phyloP scores from a whole-genome alignment of 75 land plant species.

The Azolla pinnata region DNA sequence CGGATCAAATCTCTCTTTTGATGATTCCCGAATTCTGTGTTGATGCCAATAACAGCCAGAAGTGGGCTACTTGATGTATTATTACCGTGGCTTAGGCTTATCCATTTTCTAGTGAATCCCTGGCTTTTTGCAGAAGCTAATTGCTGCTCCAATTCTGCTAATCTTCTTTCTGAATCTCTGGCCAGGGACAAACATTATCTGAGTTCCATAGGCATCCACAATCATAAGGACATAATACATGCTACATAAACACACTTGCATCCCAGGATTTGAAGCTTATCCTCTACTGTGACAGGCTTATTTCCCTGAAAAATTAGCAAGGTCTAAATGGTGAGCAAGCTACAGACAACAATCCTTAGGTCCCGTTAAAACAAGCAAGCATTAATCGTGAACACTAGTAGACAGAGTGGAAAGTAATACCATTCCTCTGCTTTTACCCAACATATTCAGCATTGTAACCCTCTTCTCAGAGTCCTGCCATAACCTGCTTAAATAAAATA shows the following conservation, averaged over 20 bases:
- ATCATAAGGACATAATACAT: no score
- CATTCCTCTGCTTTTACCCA: constrained; percentile 38
- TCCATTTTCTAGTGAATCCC: constrained; percentile 45
- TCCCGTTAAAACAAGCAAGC: no score
- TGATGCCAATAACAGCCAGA: constrained; percentile 87
- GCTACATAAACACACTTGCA: constrained; percentile 64
- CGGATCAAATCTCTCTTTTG: constrained; percentile 51
- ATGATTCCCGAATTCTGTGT: constrained; percentile 72
- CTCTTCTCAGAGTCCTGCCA: constrained; percentile 96
- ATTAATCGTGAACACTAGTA: no score
- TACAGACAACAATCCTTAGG: no score
- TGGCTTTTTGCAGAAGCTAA: constrained; percentile 71
- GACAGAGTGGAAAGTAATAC: no score
- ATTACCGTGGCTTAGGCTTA: constrained; percentile 14
- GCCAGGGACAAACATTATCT: not conserved
- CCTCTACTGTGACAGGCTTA: constrained; percentile 59
- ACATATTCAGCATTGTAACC: constrained; percentile 33
- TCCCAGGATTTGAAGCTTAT: constrained; percentile 57
- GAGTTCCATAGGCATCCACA: not conserved
- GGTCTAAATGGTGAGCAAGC: no score
- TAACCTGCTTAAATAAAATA: constrained; percentile 32
- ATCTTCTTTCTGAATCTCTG: constrained; percentile 57
- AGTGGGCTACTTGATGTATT: constrained; percentile 29
- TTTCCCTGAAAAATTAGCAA: constrained; percentile 36
- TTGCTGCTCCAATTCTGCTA: constrained; percentile 71